A percentile compares a stretch with the other conserved stretches of the same genome.
These are phyloP conservation scores for Neurospora sp. DNA, from an alignment of 495 filamentous ascomycete species.

Conservation along the genomic window DNA sequence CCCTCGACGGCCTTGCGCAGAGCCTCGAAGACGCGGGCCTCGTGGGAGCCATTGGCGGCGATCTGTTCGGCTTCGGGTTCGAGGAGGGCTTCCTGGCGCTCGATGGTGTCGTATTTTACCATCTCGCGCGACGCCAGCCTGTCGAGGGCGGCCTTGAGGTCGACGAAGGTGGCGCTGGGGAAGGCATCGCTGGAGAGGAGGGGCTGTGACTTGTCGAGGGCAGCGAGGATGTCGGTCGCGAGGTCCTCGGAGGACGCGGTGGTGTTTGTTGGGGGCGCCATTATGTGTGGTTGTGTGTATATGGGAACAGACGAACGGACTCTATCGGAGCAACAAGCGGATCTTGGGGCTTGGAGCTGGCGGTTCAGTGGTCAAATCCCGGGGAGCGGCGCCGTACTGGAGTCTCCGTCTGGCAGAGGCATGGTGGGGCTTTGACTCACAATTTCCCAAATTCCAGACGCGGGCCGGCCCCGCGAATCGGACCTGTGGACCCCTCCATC, in stretches of 20 bases:
- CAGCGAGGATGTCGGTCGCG: constrained; percentile 53
- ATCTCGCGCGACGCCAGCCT: constrained; percentile 73
- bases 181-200: constrained; percentile 70
- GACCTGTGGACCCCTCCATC: neutral
- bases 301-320: neutral
- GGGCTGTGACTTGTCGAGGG: constrained; percentile 50
- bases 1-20: constrained; percentile 68
- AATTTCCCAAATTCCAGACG: neutral
- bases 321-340: neutral
- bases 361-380: neutral
- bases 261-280: constrained; percentile 6
- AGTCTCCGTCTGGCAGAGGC: neutral
- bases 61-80: constrained; percentile 73
- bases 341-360: neutral
- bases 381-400: neutral
- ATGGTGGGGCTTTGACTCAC: neutral
- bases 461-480: neutral
- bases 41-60: constrained; percentile 78
- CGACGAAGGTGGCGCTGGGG: constrained; percentile 56
- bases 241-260: constrained; percentile 39
- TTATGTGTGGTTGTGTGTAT: neutral
- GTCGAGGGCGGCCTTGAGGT: constrained; percentile 80
- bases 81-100: constrained; percentile 66
- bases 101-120: constrained; percentile 73
- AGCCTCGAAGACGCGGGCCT: constrained; percentile 88